These are phyloP conservation scores for Plasmodium vinckei DNA, from an alignment of 169 alveolate genomes.

Conservation along the genomic window DNA sequence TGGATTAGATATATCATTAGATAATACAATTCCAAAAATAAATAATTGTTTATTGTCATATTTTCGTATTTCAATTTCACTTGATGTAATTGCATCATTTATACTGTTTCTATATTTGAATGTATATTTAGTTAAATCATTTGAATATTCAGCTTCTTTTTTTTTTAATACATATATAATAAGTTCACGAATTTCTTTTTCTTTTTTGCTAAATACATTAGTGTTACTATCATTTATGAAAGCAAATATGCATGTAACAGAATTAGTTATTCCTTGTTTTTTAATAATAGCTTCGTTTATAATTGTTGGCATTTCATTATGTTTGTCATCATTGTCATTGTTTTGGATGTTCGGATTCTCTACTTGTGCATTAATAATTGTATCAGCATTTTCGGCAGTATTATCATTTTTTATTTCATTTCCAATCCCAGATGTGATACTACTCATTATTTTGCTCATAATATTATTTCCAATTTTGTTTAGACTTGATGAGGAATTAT, in stretches of 20 bases:
- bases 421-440: background rate
- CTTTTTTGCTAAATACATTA: constrained; percentile 25
- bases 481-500: background rate
- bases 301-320: background rate
- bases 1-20: constrained; percentile 38
- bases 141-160: constrained; percentile 18
- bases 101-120: constrained; percentile 64
- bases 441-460: background rate
- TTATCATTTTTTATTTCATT: background rate
- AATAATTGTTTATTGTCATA: constrained; percentile 15
- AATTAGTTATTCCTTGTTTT: background rate
- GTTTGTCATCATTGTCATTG: background rate
- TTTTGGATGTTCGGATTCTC: background rate
- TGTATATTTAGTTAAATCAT: constrained; percentile 10
- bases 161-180: constrained; percentile 33
- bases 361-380: background rate
- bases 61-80: constrained; percentile 56
- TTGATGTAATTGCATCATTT: constrained; percentile 60
- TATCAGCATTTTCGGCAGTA: background rate
- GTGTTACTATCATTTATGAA: constrained; percentile 14
- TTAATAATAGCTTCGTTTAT: background rate
- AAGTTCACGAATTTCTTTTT: constrained; percentile 61
- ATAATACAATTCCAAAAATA: constrained; percentile 45
- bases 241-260: constrained; percentile 30
- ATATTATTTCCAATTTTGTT: background rate